Evolutionary conservation across 2,329 filamentous ascomycete genomes (phyloP).

Genomic region (Cercospora sp.): DNA sequence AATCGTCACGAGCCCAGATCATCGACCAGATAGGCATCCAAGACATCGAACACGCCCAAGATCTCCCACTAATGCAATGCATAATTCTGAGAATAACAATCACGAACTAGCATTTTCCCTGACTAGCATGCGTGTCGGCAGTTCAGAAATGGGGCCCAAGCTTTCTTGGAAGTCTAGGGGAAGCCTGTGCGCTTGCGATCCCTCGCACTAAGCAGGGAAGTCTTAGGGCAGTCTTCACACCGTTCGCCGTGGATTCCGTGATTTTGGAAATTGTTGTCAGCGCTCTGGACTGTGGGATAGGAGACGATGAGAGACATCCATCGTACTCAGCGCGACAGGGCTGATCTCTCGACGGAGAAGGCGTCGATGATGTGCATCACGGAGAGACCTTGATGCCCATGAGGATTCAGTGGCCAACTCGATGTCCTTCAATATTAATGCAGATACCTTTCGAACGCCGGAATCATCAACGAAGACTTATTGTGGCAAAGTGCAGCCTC

Average conservation of each 20-base stretch:
- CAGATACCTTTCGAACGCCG: background rate
- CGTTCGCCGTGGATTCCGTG: background rate
- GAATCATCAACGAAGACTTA: background rate
- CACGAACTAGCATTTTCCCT: background rate
- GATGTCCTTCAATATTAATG: background rate
- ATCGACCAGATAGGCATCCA: background rate
- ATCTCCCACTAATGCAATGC: background rate
- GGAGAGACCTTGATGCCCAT: background rate
- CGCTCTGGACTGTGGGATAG: background rate
- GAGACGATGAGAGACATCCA: background rate
- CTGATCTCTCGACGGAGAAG: background rate
- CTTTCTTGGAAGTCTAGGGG: background rate
- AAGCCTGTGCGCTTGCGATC: background rate
- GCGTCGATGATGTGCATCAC: background rate
- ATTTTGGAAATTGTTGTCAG: background rate
- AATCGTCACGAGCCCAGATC: background rate
- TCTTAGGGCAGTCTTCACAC: background rate
- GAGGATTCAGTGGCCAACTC: background rate
- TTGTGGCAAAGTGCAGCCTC: background rate
- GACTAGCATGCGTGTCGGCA: background rate
- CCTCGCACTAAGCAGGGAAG: background rate
- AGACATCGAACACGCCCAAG: background rate
- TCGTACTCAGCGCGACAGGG: background rate
- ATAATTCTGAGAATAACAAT: background rate
- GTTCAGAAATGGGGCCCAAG: background rate